Evolutionary conservation across 225 moss, liverwort and hornwort species (phyloP).

Genomic region (Pleurozium schreberi): DNA sequence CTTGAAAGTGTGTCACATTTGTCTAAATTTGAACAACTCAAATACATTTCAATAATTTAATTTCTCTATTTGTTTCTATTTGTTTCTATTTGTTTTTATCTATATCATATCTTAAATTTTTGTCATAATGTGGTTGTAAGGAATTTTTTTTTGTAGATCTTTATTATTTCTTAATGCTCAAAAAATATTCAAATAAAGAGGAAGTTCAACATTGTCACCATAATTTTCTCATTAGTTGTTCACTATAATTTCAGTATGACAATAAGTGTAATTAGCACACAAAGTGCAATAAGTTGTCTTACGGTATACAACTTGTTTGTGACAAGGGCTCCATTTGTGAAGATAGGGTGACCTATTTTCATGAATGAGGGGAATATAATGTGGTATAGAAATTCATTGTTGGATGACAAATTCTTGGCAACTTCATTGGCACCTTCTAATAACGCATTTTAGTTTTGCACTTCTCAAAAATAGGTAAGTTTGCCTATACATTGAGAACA

Average conservation of each 20-base stretch:
- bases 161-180: neutral
- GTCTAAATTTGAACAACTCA: neutral
- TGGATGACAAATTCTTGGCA: no score
- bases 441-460: no score
- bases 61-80: neutral
- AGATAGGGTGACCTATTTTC: no score
- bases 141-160: neutral
- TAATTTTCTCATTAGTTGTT: neutral
- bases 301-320: no score
- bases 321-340: no score
- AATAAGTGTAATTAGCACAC: neutral
- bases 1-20: neutral
- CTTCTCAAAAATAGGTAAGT: no score
- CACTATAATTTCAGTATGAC: neutral
- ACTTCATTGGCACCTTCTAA: no score
- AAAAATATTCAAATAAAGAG: neutral
- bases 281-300: neutral
- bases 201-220: neutral
- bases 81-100: accelerated
- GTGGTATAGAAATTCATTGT: no score
- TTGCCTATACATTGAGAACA: no score
- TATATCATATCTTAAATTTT: neutral
- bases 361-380: no score
- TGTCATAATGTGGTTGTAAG: neutral
- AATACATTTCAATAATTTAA: neutral